Conservation (phyloP, 2,329 filamentous ascomycete genomes). For the Aspergillus ochraceoroseus region DNA sequence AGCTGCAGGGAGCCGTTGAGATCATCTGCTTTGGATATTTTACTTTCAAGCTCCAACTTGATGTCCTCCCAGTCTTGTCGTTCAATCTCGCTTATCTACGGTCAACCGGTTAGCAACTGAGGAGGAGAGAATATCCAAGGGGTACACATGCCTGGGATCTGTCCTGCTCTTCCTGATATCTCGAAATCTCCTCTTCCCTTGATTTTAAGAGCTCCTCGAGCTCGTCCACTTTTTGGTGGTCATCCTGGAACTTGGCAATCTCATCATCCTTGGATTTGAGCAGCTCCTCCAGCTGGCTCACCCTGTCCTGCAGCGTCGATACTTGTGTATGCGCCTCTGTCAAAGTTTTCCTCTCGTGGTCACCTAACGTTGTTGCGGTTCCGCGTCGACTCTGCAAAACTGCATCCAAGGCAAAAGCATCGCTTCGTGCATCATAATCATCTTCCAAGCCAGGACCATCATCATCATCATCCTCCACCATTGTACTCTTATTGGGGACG, state of each 20-base stretch:
- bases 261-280: slow-evolving; percentile 69
- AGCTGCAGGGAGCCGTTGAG: slow-evolving; percentile 74
- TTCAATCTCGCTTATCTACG: slow-evolving; percentile 52
- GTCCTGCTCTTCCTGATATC: slow-evolving; percentile 56
- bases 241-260: slow-evolving; percentile 56
- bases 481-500: slow-evolving; percentile 93
- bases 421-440: slow-evolving; percentile 55
- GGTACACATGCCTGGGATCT: slow-evolving; percentile 42
- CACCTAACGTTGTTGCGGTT: slow-evolving; percentile 48
- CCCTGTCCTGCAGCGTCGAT: slow-evolving; percentile 65
- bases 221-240: slow-evolving; percentile 54
- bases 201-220: slow-evolving; percentile 65
- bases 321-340: slow-evolving; percentile 78
- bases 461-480: slow-evolving; percentile 93
- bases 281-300: slow-evolving; percentile 65
- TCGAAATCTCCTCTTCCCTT: slow-evolving; percentile 65
- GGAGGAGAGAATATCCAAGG: background rate
- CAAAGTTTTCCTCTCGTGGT: slow-evolving; percentile 65
- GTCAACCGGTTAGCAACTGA: slow-evolving; percentile 8
- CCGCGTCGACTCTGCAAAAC: slow-evolving; percentile 44
- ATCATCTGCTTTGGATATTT: slow-evolving; percentile 66
- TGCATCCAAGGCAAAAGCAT: slow-evolving; percentile 59
- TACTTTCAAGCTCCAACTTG: slow-evolving; percentile 63
- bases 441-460: slow-evolving; percentile 56
- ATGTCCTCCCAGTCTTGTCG: slow-evolving; percentile 66